Base-by-base conservation (phyloP, 1,139 yeast genomes). In the Yamadazyma trypodendri region DNA sequence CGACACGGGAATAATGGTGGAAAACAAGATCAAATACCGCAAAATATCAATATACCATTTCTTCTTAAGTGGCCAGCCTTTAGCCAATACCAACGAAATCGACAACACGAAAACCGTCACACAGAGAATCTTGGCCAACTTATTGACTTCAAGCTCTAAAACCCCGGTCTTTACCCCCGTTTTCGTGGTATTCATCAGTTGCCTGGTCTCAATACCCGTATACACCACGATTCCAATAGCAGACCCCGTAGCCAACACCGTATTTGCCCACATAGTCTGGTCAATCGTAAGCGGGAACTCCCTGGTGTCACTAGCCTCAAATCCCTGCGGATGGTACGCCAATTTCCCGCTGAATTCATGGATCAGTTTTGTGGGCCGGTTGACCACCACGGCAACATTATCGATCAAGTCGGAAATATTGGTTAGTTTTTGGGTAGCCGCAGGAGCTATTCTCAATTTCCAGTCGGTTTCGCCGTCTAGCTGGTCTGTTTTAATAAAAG, bases 401-500 rank as follows among this genome's bases (percentile, higher is more conserved):
- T 65, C 52, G n/a, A 63, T 52, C 28, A 69, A 46, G 31, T 54
- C 56, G n/a, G 50, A 25, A 12, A 75, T 63, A 37, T 65, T 63
- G 0, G 77, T 55, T 34, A 79, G 44, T 13, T 58, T 52, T 60
- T 92, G 97, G 0, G 97, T 87, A 21, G 80, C 56, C 8, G 81
- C 75, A 37, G 81, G 74, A 0, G 97, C 94, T 23, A 86, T 67
- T 50, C 96, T 70, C 40, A 94, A 69, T 58, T 94, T 94, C 99
- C 99, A 94, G 63, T 94, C 99, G 8, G 99, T 94, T 59, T 94
- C 99, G 52, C 99, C 99, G 60, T 94, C 99, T 38, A 94, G 69
- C 60, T 94, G 99, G 65, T 94, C 99, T 0, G 99, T 94, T 52
- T 95, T 85, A 47, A 94, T 86, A 54, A 94, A 94, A 1, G 92